These are phyloP conservation scores for Suillus subalutaceus DNA, from an alignment of 768 basidiomycete genomes.

Conservation along the genomic window DNA sequence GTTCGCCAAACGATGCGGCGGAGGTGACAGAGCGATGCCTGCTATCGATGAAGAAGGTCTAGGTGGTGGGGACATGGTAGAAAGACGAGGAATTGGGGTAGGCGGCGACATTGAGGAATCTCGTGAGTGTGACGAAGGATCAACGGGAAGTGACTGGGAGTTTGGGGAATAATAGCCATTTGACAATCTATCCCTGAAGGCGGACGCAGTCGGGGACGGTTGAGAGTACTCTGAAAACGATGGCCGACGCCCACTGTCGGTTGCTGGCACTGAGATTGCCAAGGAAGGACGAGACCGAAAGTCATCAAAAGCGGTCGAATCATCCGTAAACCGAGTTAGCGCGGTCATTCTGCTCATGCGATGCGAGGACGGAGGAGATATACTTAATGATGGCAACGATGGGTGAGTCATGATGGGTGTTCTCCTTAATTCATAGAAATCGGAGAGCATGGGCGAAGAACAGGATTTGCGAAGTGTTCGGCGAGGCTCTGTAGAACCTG, in stretches of 20 bases:
- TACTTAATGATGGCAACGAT: conserved; percentile 39
- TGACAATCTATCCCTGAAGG: conserved; percentile 64
- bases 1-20: conserved; percentile 36
- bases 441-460: conserved; percentile 58
- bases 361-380: conserved; percentile 33
- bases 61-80: conserved; percentile 58
- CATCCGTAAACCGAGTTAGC: conserved; percentile 34
- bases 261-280: conserved; percentile 49
- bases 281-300: conserved; percentile 47
- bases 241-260: conserved; percentile 41
- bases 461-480: conserved; percentile 46
- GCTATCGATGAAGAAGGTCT: conserved; percentile 63
- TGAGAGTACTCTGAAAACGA: conserved; percentile 72
- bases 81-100: conserved; percentile 20
- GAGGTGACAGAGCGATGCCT: conserved; percentile 59
- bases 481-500: conserved; percentile 11
- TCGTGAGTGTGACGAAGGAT: conserved; percentile 20
- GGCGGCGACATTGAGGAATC: conserved; percentile 24
- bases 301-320: conserved; percentile 24
- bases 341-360: conserved; percentile 28
- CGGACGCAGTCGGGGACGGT: conserved; percentile 76
- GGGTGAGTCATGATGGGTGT: conserved; percentile 48
- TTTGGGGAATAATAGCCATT: conserved; percentile 35
- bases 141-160: conserved; percentile 23
- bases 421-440: conserved; percentile 40